Percentiles rank a stretch among this genome's conserved stretches.
Conservation (phyloP, 345 rosid genomes). For the Moricandia arvensis region DNA sequence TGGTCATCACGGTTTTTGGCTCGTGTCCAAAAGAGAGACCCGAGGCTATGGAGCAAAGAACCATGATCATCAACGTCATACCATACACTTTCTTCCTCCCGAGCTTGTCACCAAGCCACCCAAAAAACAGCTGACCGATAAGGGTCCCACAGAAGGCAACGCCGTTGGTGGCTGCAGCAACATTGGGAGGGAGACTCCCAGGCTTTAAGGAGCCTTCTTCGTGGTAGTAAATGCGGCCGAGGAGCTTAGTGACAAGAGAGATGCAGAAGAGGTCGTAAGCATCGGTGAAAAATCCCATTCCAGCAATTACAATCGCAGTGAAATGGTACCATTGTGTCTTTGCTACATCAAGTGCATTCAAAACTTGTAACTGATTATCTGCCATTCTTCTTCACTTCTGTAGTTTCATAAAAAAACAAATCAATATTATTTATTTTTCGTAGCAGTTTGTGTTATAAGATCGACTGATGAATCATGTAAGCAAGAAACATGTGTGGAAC, state of each 20-base stretch:
- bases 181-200: conserved; percentile 45
- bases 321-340: conserved; percentile 45
- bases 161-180: conserved; percentile 46
- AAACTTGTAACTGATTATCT: conserved; percentile 50
- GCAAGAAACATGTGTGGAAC: no score
- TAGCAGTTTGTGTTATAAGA: no score
- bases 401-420: not conserved
- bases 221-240: conserved; percentile 48
- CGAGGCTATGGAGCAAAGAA: conserved; percentile 32
- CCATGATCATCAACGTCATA: conserved; percentile 41
- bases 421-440: no score
- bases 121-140: conserved; percentile 38
- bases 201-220: conserved; percentile 39
- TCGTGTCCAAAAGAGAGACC: conserved; percentile 38
- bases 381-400: conserved; percentile 26
- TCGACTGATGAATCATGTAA: no score
- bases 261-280: conserved; percentile 50
- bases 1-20: conserved; percentile 36
- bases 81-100: conserved; percentile 74
- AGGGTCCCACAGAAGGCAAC: conserved; percentile 48
- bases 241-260: conserved; percentile 43
- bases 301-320: conserved; percentile 40
- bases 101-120: conserved; percentile 68
- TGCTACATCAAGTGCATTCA: conserved; percentile 43
- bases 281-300: conserved; percentile 54